Evolutionary conservation across 2,329 filamentous ascomycete genomes (phyloP).

Genomic region (Apiospora arundinis): DNA sequence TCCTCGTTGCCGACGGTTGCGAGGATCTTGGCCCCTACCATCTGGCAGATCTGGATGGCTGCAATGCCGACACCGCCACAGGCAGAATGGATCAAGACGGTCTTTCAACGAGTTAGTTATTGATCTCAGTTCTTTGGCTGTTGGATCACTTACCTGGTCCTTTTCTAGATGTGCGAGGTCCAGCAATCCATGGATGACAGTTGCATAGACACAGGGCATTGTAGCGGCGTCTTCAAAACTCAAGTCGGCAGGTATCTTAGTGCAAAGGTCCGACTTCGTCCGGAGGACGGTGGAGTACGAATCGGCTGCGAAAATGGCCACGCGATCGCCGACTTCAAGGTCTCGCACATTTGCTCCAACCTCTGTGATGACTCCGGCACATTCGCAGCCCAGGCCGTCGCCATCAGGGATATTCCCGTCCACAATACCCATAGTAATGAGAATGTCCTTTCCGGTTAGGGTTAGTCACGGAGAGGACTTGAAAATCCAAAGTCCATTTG

Average conservation of each 20-base stretch:
- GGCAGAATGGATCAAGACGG: conserved; percentile 29
- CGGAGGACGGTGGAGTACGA: not conserved
- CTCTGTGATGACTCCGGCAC: conserved; percentile 27
- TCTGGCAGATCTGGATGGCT: conserved; percentile 28
- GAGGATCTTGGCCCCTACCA: conserved; percentile 29
- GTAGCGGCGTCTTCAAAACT: conserved; percentile 32
- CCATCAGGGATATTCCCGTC: no score
- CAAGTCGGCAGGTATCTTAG: conserved; percentile 28
- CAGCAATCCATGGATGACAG: conserved; percentile 25
- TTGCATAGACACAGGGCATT: conserved; percentile 29
- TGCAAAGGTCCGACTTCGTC: conserved; percentile 23
- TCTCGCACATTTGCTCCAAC: conserved; percentile 32
- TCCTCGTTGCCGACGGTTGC: conserved; percentile 29
- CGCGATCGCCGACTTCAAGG: conserved; percentile 29
- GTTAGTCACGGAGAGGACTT: no score
- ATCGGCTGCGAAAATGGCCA: not conserved
- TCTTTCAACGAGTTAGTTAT: conserved; percentile 37
- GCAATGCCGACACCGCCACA: conserved; percentile 29
- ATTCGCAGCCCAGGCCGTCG: conserved; percentile 29
- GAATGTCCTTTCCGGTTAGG: no score
- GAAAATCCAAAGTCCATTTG: no score
- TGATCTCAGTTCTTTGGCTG: no score
- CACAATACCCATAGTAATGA: no score
- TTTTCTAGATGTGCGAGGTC: conserved; percentile 24
- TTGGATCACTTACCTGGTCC: conserved; percentile 27